Conservation (phyloP, 2,329 filamentous ascomycete genomes). For the Apiospora arundinis region DNA sequence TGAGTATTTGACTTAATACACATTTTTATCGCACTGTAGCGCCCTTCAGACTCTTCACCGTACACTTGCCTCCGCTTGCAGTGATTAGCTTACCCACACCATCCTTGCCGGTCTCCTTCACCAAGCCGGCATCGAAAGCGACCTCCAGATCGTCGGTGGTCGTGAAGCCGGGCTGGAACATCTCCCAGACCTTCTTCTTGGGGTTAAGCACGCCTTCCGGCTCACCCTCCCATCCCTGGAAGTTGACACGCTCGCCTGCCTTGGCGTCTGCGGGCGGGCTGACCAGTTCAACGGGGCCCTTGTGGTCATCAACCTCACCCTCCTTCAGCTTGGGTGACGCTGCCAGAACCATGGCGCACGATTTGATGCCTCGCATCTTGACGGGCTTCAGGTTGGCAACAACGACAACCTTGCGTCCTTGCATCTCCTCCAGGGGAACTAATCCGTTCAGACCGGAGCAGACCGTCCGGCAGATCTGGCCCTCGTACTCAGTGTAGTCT, state of each 20-base stretch:
- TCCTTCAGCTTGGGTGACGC: conserved; percentile 85
- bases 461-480: conserved; percentile 90
- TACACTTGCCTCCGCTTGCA: conserved; percentile 79
- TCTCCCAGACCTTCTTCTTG: conserved; percentile 99
- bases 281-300: conserved; percentile 90
- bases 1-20: conserved; percentile 6
- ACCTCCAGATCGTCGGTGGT: conserved; percentile 84
- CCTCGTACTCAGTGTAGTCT: conserved; percentile 90
- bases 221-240: conserved; percentile 93
- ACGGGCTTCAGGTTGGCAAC: conserved; percentile 99
- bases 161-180: conserved; percentile 93
- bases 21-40: conserved; percentile 76
- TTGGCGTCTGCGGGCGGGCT: conserved; percentile 77
- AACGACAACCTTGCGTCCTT: conserved; percentile 90
- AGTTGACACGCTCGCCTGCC: conserved; percentile 88
- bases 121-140: conserved; percentile 80
- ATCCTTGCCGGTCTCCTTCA: conserved; percentile 77
- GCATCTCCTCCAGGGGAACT: conserved; percentile 93
- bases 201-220: conserved; percentile 94
- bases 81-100: conserved; percentile 75
- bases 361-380: conserved; percentile 91
- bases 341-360: conserved; percentile 85
- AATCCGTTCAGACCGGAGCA: conserved; percentile 97
- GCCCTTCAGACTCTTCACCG: conserved; percentile 78
- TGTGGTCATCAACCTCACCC: conserved; percentile 85